These are phyloP conservation scores for Hyaloscypha hepaticicola DNA, from an alignment of 495 filamentous ascomycete genomes.

Conservation along the genomic window DNA sequence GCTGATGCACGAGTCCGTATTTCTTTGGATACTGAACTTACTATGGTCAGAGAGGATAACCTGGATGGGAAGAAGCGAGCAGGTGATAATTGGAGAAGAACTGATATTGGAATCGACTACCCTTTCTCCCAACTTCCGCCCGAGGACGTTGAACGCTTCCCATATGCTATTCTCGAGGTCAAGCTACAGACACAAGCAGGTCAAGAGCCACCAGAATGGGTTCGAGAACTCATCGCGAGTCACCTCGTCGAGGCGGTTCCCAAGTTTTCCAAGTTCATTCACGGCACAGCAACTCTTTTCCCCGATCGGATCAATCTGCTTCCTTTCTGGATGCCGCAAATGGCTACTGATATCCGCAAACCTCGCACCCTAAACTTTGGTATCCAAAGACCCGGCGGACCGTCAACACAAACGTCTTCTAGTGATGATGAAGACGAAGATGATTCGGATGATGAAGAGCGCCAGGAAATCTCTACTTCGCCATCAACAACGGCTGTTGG, in stretches of 20 bases:
- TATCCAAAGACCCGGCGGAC: constrained; percentile 68
- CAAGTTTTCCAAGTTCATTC: constrained; percentile 99
- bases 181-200: constrained; percentile 97
- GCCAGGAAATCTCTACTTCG: neutral
- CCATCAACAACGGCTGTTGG: constrained; percentile 6
- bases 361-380: constrained; percentile 82
- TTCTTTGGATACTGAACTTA: constrained; percentile 93
- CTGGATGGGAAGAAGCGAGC: constrained; percentile 73
- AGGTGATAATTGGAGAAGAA: constrained; percentile 92
- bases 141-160: constrained; percentile 85
- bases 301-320: constrained; percentile 85
- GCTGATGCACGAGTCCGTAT: constrained; percentile 96
- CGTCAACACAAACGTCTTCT: constrained; percentile 71
- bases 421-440: constrained; percentile 67
- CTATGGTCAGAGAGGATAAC: constrained; percentile 94
- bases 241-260: constrained; percentile 97
- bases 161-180: constrained; percentile 94
- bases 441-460: constrained; percentile 43
- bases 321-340: constrained; percentile 97
- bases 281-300: constrained; percentile 85
- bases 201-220: constrained; percentile 97
- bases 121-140: constrained; percentile 88
- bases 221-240: constrained; percentile 83
- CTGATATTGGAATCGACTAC: constrained; percentile 96
- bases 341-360: constrained; percentile 97